Evolutionary conservation across 208 protist species (phyloP), one percentile per base, ranked within the genome.

Genomic region (Wallacemonas sp.): DNA sequence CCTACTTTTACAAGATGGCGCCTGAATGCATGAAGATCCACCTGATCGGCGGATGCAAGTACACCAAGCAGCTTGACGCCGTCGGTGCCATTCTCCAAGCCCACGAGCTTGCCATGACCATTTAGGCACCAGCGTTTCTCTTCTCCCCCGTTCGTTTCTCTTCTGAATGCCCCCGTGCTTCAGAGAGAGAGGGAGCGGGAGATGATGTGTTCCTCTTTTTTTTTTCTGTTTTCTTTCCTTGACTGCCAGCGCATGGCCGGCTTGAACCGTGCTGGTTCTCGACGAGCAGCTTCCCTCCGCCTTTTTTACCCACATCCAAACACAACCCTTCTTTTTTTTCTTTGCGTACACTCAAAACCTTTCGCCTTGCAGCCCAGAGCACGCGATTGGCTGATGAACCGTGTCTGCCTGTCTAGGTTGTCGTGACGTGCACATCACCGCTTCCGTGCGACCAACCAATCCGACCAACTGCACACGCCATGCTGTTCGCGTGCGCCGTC

Each of bases 51-150:
- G 88, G 88, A 24, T 85, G 82, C 54, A 78, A 85, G 52, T 76
- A 86, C 34, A 85, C 85, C 5, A 74, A 73, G 53, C 74, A 84
- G 55, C 66, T 94, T 2, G 88, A 94, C 37, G 88, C 88, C 4
- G 88, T 89, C 59, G 70, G 85, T 1, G 88, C 88, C n/a, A 92
- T 94, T 63, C 55, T 87, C 53, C 85, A 94, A 54, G 81, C 75
- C 6, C 79, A 84, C 37, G 70, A 65, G 15, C 55, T 86, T 0
- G 73, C 71, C 24, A 78, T 79, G 10, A 70, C 71, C 30, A 50
- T 89, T 21, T 87, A 75, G 34, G 22, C 4, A 8, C 5, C 15
- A 42, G 44, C n/a, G n/a, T n/a, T n/a, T n/a, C n/a, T n/a, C n/a
- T n/a, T n/a, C n/a, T n/a, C n/a, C n/a, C n/a, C n/a, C n/a, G n/a